Evolutionary conservation across 148 eudicot genomes (phyloP), one percentile per base, ranked within the genome.

Genomic region (Persicaria maculosa): DNA sequence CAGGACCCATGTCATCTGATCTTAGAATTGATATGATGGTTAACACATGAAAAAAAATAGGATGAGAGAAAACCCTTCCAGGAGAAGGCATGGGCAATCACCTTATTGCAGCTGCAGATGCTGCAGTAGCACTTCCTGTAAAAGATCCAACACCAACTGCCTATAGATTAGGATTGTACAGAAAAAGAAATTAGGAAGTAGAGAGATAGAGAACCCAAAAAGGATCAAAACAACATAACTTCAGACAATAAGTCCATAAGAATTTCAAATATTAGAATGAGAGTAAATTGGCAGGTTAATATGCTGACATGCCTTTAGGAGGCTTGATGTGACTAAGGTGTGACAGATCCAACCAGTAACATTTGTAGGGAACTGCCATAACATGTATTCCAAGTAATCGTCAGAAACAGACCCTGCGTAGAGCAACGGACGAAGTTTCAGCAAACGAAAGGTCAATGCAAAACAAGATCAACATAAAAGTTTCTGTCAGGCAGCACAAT

Each of bases 91-190:
- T 20, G 54, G 77, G 46, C 31, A 64, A 44, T 76, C 59, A 92
- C 99, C 99, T 92, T 79, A 95, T 95, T 72, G 99, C 99, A 83
- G 97, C 97, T 55, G 98, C 96, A 54, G 98, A 94, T 76, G 97
- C 98, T 68, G 98, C 98, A 54, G 90, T 93, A 62, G 91, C 74
- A 74, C 93, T 90, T 81, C 92, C 99, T 16, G 92, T 80, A 84
- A 89, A 86, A 72, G 89, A 90, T 84, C 93, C 96, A 59, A 92
- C 91, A 68, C 99, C 99, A 81, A 95, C 94, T 65, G 99, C 97
- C 99, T 95, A 86, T 77, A 65, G 61, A 61, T 10, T 15, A 44
- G 43, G 6, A 36, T 46, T n/a, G 22, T 46, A 68, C 45, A 22
- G 43, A 9, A 62, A 52, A 17, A 44, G 14, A 71, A 68, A 45